Evolutionary conservation across 2,329 filamentous ascomycete species (phyloP), one percentile per base, ranked within the genome.

Genomic region (Fusarium paranaense): DNA sequence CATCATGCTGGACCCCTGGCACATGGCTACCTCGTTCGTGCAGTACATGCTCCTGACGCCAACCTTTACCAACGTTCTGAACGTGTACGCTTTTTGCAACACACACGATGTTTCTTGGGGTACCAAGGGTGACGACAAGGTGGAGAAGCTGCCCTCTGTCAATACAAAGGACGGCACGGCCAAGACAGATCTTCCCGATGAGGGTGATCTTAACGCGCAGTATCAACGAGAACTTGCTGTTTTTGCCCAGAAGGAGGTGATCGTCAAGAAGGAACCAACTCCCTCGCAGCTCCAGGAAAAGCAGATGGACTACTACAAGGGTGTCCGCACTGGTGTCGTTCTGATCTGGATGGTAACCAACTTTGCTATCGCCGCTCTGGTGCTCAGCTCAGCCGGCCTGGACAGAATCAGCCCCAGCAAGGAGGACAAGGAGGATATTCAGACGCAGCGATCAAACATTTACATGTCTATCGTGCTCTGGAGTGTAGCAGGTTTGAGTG

Each of bases 241-340:
- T 16, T 97, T 98, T 81, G 85, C 88, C 52, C 85, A 86, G 30
- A 98, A 98, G 83, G 90, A 90, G 54, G 91, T 92, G 32, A 91
- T 92, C 72, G 92, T 95, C 72, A 91, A 92, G 83, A 91, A 90
- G 78, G 78, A 86, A 0, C 88, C 90, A 0, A 87, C 87, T 1
- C 81, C 88, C 0, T 81, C 85, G 0, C 87, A 90, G 76, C 84
- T 89, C 52, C 88, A 91, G 38, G 95, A 98, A 81, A 94, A 93
- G 80, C 96, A 99, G 83, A 95, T 98, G 86, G 97, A 99, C 82
- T 99, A 98, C 85, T 99, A 99, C 89, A 95, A 95, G 79, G 97
- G 95, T 75, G 98, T 99, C 82, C 91, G 97, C 72, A 97, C 94
- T 22, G 91, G 94, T 32, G 95, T 98, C 76, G 97, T 99, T 33